phyloP scores from a whole-genome alignment of 129 eudicot species.

The Chrysanthemum lavandulifolium region DNA sequence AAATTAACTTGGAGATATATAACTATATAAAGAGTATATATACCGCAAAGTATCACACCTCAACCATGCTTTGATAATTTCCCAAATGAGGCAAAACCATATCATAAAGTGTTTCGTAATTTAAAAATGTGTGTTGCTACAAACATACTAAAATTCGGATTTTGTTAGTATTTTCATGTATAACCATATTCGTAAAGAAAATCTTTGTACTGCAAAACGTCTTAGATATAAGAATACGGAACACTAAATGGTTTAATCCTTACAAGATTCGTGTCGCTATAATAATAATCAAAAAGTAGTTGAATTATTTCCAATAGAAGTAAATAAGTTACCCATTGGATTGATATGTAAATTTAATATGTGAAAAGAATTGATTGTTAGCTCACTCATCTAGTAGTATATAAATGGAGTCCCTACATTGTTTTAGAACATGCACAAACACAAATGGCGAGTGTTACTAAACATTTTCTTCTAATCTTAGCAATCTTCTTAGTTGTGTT shows the following conservation, averaged over 20 bases:
- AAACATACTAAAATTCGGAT: not conserved
- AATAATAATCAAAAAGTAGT: not conserved
- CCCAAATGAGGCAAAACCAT: no score
- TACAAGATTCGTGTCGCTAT: constrained; percentile 17
- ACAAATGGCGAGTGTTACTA: constrained; percentile 24
- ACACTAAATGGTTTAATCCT: not conserved
- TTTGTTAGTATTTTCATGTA: not conserved
- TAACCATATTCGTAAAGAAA: not conserved
- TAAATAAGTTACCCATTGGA: constrained; percentile 18
- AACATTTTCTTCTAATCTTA: constrained; percentile 20
- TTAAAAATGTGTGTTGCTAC: not conserved
- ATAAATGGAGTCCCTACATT: constrained; percentile 20
- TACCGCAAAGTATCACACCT: no score
- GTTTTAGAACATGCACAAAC: constrained; percentile 25
- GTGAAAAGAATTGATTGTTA: constrained; percentile 11
- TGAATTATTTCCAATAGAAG: constrained; percentile 11
- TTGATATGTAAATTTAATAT: not conserved
- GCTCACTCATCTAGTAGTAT: constrained; percentile 20
- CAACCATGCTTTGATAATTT: no score
- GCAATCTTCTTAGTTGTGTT: constrained; percentile 25
- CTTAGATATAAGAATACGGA: not conserved
- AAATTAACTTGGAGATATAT: no score
- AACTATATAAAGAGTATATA: no score
- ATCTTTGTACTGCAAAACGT: not conserved
- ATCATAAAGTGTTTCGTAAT: not conserved